A percentile compares a stretch with the other conserved stretches of the same genome.
Conservation (phyloP, 192 early-diverging fungal genomes). For the Coemansia sp. region DNA sequence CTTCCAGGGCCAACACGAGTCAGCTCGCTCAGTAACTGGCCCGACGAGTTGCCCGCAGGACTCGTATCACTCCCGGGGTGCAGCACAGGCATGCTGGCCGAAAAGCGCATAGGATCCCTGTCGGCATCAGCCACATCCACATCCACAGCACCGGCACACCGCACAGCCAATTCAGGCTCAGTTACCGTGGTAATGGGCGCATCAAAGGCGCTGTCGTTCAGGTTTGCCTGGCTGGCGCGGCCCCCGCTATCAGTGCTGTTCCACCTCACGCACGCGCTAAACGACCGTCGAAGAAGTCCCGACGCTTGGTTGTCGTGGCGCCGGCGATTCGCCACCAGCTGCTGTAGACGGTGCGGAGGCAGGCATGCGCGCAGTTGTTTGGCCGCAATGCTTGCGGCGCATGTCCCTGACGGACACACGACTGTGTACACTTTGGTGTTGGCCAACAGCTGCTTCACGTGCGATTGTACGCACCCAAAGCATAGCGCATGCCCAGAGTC, state of each 20-base stretch:
- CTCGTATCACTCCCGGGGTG: not conserved
- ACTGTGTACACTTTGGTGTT: conserved; percentile 12
- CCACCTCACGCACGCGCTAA: conserved; percentile 13
- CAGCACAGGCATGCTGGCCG: conserved; percentile 39
- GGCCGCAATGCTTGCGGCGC: conserved; percentile 20
- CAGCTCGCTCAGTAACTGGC: conserved; percentile 30
- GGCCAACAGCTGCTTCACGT: conserved; percentile 25
- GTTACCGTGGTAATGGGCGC: conserved; percentile 19
- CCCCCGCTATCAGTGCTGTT: not conserved
- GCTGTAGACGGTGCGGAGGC: conserved; percentile 44
- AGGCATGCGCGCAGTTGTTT: conserved; percentile 35
- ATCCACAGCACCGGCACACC: not conserved
- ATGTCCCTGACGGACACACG: conserved; percentile 17
- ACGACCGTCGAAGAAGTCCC: conserved; percentile 12
- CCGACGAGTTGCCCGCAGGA: conserved; percentile 1
- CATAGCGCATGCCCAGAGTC: conserved; percentile 27
- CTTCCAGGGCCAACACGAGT: conserved; percentile 35
- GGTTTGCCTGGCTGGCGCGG: not conserved
- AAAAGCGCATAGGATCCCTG: conserved; percentile 11
- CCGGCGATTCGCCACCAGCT: conserved; percentile 25
- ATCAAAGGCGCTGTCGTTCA: conserved; percentile 37
- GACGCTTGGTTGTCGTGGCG: conserved; percentile 1
- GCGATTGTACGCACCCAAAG: conserved; percentile 47
- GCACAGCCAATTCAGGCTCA: not conserved
- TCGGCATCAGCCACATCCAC: not conserved